Evolutionary conservation across 164 flowering plant genomes (phyloP).

Genomic region (Liquidambar formosana): DNA sequence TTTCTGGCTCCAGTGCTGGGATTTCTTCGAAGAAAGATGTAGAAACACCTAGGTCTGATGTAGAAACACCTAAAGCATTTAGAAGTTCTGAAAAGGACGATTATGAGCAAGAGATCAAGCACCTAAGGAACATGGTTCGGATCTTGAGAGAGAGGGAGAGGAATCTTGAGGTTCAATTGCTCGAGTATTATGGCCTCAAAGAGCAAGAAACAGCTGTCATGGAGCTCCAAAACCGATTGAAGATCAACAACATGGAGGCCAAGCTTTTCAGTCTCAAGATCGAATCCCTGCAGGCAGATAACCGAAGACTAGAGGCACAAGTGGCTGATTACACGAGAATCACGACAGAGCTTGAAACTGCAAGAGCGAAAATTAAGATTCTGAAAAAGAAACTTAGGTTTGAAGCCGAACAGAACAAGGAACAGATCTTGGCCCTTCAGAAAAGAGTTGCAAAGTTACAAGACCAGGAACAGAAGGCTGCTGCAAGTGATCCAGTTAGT

Average conservation of each 20-base stretch:
- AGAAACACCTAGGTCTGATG: slow-evolving; percentile 24
- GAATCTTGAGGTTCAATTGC: slow-evolving; percentile 65
- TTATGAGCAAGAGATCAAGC: slow-evolving; percentile 57
- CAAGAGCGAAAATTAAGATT: slow-evolving; percentile 54
- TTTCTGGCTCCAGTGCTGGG: slow-evolving; percentile 14
- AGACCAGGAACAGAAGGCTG: slow-evolving; percentile 43
- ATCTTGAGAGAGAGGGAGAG: slow-evolving; percentile 74
- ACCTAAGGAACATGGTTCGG: slow-evolving; percentile 46
- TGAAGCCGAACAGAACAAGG: slow-evolving; percentile 62
- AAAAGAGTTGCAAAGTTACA: slow-evolving; percentile 56
- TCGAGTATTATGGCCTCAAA: slow-evolving; percentile 88
- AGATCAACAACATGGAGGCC: slow-evolving; percentile 63
- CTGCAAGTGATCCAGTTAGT: slow-evolving; percentile 22
- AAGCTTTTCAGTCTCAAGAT: slow-evolving; percentile 68
- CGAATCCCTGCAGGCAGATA: slow-evolving; percentile 77
- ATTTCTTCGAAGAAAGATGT: slow-evolving; percentile 33
- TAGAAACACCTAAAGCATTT: slow-evolving; percentile 20
- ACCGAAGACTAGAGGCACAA: slow-evolving; percentile 60
- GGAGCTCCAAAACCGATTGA: slow-evolving; percentile 80
- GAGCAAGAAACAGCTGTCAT: slow-evolving; percentile 73
- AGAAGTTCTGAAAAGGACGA: slow-evolving; percentile 27
- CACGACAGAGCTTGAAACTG: slow-evolving; percentile 69
- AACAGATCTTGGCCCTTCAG: slow-evolving; percentile 58
- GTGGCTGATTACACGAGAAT: slow-evolving; percentile 56
- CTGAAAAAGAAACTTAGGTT: slow-evolving; percentile 63